Evolutionary conservation across 306 rosid species (phyloP), one percentile per base, ranked within the genome.

Genomic region (Quercus variabilis): DNA sequence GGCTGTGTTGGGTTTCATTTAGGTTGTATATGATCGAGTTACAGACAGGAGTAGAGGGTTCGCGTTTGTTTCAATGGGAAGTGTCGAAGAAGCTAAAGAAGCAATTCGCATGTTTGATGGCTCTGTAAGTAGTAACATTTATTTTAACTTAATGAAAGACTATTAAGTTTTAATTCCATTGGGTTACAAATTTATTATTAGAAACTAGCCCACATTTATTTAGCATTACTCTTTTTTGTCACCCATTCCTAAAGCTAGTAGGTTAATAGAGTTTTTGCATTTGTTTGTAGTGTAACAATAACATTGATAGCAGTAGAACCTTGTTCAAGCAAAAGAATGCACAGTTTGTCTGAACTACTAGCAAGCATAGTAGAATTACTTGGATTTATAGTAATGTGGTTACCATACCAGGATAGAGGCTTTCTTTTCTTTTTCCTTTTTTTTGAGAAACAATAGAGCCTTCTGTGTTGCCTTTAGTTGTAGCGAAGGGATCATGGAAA

Each of bases 1-100:
- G 77, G 21, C 54, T 67, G 18, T 26, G 78, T 28, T 73, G 64
- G 58, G 79, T 77, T 83, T 85, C 74, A 5, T 81, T 35, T 56
- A 95, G 98, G 79, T 95, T 7, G 90, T 95, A n/a, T 93, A 95
- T 33, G 94, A 91, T 76, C 94, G 93, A 76, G 89, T 95, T 71
- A 93, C 99, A 1, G 91, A 90, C 71, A 86, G 98, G 71, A 93
- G 98, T 87, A 90, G 99, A 73, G 99, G 99, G 77, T 95, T 95
- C 86, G 99, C 88, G 11, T 95, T 95, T 90, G 98, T 91, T 41
- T 89, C 97, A 25, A 93, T 95, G 99, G 85, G 73, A 9, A 91
- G 82, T 54, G 79, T 81, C 59, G 98, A 93, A 70, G 97, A 95
- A 69, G 97, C 98, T 75, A 76, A 90, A 79, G 93, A 88, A 62